phyloP scores from a whole-genome alignment of 2,329 filamentous ascomycete species.

The Penicillium aurantiogriseum region DNA sequence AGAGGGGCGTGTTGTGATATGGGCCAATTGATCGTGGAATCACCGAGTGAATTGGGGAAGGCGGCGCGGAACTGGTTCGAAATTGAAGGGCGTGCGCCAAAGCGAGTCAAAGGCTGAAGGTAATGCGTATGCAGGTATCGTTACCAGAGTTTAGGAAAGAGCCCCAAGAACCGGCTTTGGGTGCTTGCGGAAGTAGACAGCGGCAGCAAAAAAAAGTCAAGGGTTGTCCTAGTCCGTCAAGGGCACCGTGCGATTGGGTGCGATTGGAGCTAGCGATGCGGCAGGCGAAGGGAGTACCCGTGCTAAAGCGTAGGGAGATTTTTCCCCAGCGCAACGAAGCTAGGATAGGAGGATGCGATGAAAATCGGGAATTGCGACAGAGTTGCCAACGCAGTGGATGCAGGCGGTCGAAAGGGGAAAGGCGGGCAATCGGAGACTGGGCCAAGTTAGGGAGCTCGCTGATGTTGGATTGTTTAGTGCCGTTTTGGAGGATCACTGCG shows the following conservation, averaged over 20 bases:
- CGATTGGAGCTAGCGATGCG: conserved; percentile 19
- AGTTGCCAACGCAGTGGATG: conserved; percentile 37
- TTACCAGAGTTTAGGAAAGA: conserved; percentile 19
- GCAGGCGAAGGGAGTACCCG: conserved; percentile 27
- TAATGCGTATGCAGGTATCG: conserved; percentile 27
- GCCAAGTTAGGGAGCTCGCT: conserved; percentile 25
- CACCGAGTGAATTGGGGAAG: conserved; percentile 17
- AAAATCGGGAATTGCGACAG: conserved; percentile 32
- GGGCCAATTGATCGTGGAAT: conserved; percentile 31
- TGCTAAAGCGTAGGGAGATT: conserved; percentile 18
- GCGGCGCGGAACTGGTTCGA: conserved; percentile 16
- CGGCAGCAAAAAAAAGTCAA: conserved; percentile 10
- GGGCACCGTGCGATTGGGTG: conserved; percentile 18
- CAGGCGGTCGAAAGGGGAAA: conserved; percentile 38
- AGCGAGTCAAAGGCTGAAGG: conserved; percentile 28
- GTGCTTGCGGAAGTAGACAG: conserved; percentile 21
- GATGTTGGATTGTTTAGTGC: conserved; percentile 30
- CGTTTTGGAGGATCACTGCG: conserved; percentile 23
- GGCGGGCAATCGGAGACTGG: conserved; percentile 32
- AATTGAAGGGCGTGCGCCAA: conserved; percentile 16
- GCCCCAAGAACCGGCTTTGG: conserved; percentile 19
- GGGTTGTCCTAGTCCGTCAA: conserved; percentile 13
- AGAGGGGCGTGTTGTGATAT: conserved; percentile 27
- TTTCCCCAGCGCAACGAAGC: conserved; percentile 19
- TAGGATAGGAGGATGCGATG: conserved; percentile 24